Base-by-base conservation (phyloP, 2,329 filamentous ascomycete genomes). In the Didymella arachidicola region DNA sequence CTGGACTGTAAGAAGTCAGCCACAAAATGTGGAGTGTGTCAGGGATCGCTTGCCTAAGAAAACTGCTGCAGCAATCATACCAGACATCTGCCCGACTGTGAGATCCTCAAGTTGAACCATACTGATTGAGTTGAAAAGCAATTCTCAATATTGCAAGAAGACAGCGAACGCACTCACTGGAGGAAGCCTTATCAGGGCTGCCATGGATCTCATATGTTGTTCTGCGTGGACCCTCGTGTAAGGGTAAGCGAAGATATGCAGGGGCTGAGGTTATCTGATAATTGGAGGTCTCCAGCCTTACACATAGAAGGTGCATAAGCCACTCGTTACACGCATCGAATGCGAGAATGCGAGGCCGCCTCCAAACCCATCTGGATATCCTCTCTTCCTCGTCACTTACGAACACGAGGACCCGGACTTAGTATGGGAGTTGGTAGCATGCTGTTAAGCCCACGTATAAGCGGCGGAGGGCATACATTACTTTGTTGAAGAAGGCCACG, bases 51-150 rank as follows among this genome's bases (percentile, higher is more conserved):
- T 66, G 75, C 73, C 61, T 16, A 78, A 36, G 53, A 75, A 74
- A 30, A 79, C 67, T 12, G 63, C 74, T 2, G 76, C 75, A 22
- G 77, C 77, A 46, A 80, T 79, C 38, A 79, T 70, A 52, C 77
- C 79, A 36, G 78, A 77, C 16, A 79, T 75, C 53, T 79, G 66
- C 44, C 74, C 77, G 30, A 80, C 67, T 2, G 76, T 78, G 18
- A 67, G 48, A 51, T 63, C 61, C 12, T 64, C 39, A 32, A 64
- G 42, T 12, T 29, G 19, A 16, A 62, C 10, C 61, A 64, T 62
- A 7, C 7, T 51, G 48, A 27, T 4, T 11, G 14, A 18, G 19
- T 5, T 14, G 32, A 32, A 14, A 5, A 12, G 12, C 30, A 14
- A n/a, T 29, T 16, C 30, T 32, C 16, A 12, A 3, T 5, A 22